Conservation (phyloP, 129 eudicot species). For the Flaveria brownii region DNA sequence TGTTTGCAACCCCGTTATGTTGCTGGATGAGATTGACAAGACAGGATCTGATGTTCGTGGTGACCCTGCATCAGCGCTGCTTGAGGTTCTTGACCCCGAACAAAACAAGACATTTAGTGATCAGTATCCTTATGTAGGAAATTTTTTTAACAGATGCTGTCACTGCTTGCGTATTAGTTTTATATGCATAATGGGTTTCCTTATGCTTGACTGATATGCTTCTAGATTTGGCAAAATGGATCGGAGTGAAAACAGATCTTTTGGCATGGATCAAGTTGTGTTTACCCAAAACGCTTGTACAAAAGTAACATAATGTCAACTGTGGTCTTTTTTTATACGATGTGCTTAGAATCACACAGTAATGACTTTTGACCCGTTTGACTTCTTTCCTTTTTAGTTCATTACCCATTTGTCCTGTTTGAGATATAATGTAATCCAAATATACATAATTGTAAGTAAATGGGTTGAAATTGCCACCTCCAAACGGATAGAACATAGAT, state of each 20-base stretch:
- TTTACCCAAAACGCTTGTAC: neutral
- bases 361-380: neutral
- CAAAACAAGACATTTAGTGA: slow-evolving; percentile 85
- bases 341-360: neutral
- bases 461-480: neutral
- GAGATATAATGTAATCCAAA: neutral
- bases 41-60: slow-evolving; percentile 96
- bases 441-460: neutral
- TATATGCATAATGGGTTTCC: neutral
- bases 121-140: slow-evolving; percentile 64
- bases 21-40: slow-evolving; percentile 95
- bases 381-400: neutral
- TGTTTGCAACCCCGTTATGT: slow-evolving; percentile 90
- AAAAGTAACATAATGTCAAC: neutral
- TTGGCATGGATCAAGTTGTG: neutral
- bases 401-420: neutral
- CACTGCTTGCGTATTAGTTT: neutral
- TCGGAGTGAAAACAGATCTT: neutral
- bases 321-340: neutral
- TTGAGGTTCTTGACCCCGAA: slow-evolving; percentile 98
- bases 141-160: neutral
- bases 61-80: slow-evolving; percentile 90
- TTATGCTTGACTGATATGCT: neutral
- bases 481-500: neutral
- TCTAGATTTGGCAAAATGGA: slow-evolving; percentile 1